Evolutionary conservation across 306 rosid genomes (phyloP), one percentile per base, ranked within the genome.

Genomic region (Trifolium subterraneum): DNA sequence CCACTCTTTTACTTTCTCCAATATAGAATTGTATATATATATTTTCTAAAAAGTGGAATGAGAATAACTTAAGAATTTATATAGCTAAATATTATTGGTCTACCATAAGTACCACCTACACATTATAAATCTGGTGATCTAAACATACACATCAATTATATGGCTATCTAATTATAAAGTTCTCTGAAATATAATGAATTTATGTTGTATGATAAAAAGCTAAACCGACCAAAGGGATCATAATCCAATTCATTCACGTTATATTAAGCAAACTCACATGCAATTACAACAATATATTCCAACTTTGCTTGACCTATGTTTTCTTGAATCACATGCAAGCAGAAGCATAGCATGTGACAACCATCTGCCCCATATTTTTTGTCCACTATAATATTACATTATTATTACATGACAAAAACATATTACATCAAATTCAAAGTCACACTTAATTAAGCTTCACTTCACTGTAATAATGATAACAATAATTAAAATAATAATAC

Each of bases 251-350:
- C 76, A 55, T 56, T 72, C 83, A 62, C 80, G 78, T 72, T 69
- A 25, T 69, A 25, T 65, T 47, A 8, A 44, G 42, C 71, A 79
- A 84, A 77, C 61, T 73, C 84, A 84, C 87, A 80, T 84, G 87
- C 80, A 75, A 68, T 54, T 20, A 54, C 80, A 55, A 72, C 44
- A 20, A 41, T 71, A 59, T 72, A 59, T 72, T 76, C 64, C 68
- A 71, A 7, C 71, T 36, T 36, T 2, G 4, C 79, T 71, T 79
- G 80, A 84, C 80, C 78, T 35, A 59, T 77, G 80, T 76, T 45
- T 58, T 2, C 73, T 52, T 66, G n/a, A 62, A 59, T 77, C 84
- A 79, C 64, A 60, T 74, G 89, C 75, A 74, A 27, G 51, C 58
- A 47, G 4, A 64, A 45, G 20, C 55, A 76, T 35, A 64, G 5